Base-by-base conservation (phyloP, 768 basidiomycete species). In the Tricholoma hemisulphureum region DNA sequence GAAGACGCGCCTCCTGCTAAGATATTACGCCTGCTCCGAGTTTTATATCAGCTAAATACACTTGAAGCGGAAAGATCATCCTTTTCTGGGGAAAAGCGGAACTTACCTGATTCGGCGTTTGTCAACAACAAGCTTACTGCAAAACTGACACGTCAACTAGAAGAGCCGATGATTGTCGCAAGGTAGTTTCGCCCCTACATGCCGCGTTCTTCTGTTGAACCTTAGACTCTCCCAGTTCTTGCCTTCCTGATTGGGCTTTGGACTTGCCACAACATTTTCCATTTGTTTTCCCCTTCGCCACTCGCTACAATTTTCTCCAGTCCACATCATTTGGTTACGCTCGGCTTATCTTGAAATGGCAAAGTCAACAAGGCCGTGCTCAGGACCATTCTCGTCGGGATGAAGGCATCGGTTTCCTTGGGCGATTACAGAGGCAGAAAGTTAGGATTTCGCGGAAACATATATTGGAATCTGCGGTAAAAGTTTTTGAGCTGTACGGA, bases 101-200 rank as follows among this genome's bases (percentile, higher is more conserved):
- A 79, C 59, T 76, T 97, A 16, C 77, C 87, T 2, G 93, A 95
- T 61, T 83, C 91, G 0, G 84, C 91, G 0, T 99, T 99, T 69
- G 85, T 98, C 60, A 99, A 98, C 71, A 98, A 97, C 76, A 99
- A 99, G 72, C 77, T 99, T 24, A 94, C 94, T 2, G 97, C 97
- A 9, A 99, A 99, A 73, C 81, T 99, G n/a, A 94, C 93, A 11
- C 84, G 97, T 32, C 97, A 98, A 69, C 72, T 99, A 41, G 97
- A 99, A 65, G 97, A 99, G 69, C 93, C 94, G 0, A 97, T 98
- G 94, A 97, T 99, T 61, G 95, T 99, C 43, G 97, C 96, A 1
- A 95, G 93, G 94, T 93, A 64, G 60, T n/a, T n/a, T n/a, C n/a
- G n/a, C n/a, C n/a, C n/a, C n/a, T n/a, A n/a, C n/a, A n/a, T n/a